Evolutionary conservation across 164 flowering plant genomes (phyloP).

Genomic region (Aristolochia contorta): DNA sequence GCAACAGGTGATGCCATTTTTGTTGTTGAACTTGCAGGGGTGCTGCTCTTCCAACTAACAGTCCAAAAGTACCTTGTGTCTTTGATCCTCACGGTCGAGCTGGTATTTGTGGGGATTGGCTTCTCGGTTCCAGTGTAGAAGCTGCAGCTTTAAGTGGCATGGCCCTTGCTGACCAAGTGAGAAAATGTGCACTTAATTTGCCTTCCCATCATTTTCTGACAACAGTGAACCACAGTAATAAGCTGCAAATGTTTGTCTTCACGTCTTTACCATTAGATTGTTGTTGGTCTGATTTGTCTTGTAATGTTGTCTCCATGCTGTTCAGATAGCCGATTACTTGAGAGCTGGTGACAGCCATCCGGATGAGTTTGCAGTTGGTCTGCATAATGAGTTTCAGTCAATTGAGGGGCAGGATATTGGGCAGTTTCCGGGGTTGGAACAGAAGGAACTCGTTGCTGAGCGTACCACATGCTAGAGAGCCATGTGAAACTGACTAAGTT

Average conservation of each 20-base stretch:
- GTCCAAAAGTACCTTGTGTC: constrained; percentile 74
- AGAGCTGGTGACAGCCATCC: constrained; percentile 39
- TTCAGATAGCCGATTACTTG: constrained; percentile 79
- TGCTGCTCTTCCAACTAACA: constrained; percentile 93
- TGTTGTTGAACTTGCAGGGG: constrained; percentile 48
- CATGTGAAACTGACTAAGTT: too few relatives aligned
- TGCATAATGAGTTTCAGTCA: constrained; percentile 58
- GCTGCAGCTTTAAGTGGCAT: constrained; percentile 89
- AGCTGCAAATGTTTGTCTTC: neutral
- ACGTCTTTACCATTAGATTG: neutral
- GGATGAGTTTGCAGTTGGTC: constrained; percentile 73
- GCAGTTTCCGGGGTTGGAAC: constrained; percentile 48
- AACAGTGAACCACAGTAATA: neutral
- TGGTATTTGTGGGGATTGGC: constrained; percentile 98
- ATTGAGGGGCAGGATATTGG: constrained; percentile 82
- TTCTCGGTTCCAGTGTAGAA: constrained; percentile 83
- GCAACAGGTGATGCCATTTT: neutral
- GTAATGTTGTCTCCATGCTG: constrained; percentile 10
- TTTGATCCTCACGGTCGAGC: constrained; percentile 93
- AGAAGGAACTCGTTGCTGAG: neutral
- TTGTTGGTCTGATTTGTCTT: too few relatives aligned
- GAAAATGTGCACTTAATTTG: neutral
- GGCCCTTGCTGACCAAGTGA: constrained; percentile 77
- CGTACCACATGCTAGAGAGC: neutral
- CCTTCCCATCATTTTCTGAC: neutral